Evolutionary conservation across 495 filamentous ascomycete genomes (phyloP).

Genomic region (Neurospora sp.): DNA sequence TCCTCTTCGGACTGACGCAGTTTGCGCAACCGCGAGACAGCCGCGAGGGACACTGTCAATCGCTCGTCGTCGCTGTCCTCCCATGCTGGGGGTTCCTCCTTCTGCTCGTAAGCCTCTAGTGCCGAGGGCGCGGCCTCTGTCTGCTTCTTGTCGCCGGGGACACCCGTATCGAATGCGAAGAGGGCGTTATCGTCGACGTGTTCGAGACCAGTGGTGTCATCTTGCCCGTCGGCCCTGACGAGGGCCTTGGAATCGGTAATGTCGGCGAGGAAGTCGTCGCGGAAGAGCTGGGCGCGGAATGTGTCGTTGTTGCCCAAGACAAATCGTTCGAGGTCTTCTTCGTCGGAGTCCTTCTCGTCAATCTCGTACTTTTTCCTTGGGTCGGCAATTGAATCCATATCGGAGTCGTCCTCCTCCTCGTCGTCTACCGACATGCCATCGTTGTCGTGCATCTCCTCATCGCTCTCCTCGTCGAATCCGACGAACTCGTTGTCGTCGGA

Average conservation of each 20-base stretch:
- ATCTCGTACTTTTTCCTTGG: slow-evolving; percentile 8
- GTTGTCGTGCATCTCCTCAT: neutral
- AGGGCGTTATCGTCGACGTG: slow-evolving; percentile 54
- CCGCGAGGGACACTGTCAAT: slow-evolving; percentile 68
- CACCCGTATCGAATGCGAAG: slow-evolving; percentile 37
- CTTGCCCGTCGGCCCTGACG: slow-evolving; percentile 14
- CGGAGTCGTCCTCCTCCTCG: slow-evolving; percentile 4
- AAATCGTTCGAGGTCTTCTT: slow-evolving; percentile 73
- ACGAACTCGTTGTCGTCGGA: slow-evolving; percentile 21
- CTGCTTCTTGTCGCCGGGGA: slow-evolving; percentile 22
- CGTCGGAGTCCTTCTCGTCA: slow-evolving; percentile 64
- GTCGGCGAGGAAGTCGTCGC: slow-evolving; percentile 20
- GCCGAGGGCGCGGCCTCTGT: slow-evolving; percentile 28
- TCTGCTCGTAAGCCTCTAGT: slow-evolving; percentile 21
- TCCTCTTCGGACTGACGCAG: slow-evolving; percentile 69
- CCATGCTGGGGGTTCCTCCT: slow-evolving; percentile 55
- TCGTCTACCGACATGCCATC: slow-evolving; percentile 24
- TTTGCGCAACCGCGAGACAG: slow-evolving; percentile 64
- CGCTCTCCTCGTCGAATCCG: slow-evolving; percentile 26
- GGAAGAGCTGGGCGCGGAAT: slow-evolving; percentile 61
- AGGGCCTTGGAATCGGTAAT: slow-evolving; percentile 27
- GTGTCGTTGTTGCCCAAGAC: slow-evolving; percentile 79
- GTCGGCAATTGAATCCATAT: neutral
- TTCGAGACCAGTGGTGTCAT: slow-evolving; percentile 30
- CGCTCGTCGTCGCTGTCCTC: slow-evolving; percentile 93